These are phyloP conservation scores for Leucaena leucocephala DNA, from an alignment of 306 rosid species.

Conservation along the genomic window DNA sequence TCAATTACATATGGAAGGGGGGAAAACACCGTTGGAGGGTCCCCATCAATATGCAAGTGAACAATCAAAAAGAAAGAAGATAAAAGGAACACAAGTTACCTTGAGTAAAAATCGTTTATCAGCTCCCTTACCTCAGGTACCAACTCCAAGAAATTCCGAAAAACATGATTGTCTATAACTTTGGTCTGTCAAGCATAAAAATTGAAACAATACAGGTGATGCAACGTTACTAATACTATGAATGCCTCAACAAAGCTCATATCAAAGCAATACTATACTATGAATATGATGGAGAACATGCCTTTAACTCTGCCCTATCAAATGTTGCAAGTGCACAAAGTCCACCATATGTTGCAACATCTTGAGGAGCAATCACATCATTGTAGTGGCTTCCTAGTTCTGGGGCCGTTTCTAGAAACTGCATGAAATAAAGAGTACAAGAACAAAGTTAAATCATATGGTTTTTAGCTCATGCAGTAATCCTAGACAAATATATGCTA, in stretches of 20 bases:
- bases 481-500: slow-evolving; percentile 9
- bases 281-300: slow-evolving; percentile 39
- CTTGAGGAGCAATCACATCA: slow-evolving; percentile 96
- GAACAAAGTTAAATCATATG: slow-evolving; percentile 26
- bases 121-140: slow-evolving; percentile 98
- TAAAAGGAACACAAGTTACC: slow-evolving; percentile 52
- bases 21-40: not conserved
- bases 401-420: slow-evolving; percentile 87
- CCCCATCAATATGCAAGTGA: not conserved
- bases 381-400: slow-evolving; percentile 81
- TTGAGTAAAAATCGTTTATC: slow-evolving; percentile 90
- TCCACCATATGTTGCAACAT: slow-evolving; percentile 98
- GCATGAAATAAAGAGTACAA: slow-evolving; percentile 35
- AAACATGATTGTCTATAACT: slow-evolving; percentile 86
- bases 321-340: slow-evolving; percentile 99
- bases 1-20: not conserved
- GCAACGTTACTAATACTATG: not conserved
- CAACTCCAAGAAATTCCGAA: slow-evolving; percentile 91
- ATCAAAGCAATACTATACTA: slow-evolving; percentile 21
- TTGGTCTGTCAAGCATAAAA: slow-evolving; percentile 67
- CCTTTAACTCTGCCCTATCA: slow-evolving; percentile 94
- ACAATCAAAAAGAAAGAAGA: slow-evolving; percentile 7
- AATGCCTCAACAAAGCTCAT: slow-evolving; percentile 12
- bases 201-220: slow-evolving; percentile 35
- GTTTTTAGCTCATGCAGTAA: not conserved